Evolutionary conservation across 805 yeast genomes (phyloP).

Genomic region (Suhomyces xylopsoci): DNA sequence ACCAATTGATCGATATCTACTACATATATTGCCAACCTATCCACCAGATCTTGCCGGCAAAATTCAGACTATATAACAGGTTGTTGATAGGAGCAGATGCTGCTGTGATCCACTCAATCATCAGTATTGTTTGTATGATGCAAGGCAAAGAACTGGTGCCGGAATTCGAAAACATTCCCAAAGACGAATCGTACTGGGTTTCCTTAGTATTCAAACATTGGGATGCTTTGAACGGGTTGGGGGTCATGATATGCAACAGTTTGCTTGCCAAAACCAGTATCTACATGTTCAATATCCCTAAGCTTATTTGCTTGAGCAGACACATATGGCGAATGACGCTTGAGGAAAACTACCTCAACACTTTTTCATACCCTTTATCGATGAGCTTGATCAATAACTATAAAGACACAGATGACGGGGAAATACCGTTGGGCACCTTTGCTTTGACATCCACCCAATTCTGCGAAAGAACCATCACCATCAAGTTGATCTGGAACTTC

Average conservation of each 20-base stretch:
- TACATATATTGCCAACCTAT: conserved; percentile 20
- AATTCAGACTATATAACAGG: conserved; percentile 15
- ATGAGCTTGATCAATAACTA: background rate
- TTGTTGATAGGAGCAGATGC: conserved; percentile 20
- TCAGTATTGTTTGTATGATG: conserved; percentile 19
- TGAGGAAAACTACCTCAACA: conserved; percentile 17
- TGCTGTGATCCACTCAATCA: conserved; percentile 24
- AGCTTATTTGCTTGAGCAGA: conserved; percentile 6
- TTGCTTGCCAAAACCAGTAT: conserved; percentile 15
- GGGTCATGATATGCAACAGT: conserved; percentile 21
- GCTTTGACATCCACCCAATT: conserved; percentile 15
- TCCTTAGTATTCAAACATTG: conserved; percentile 15
- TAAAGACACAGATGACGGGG: background rate
- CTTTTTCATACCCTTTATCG: conserved; percentile 8
- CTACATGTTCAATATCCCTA: conserved; percentile 9
- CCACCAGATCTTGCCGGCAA: conserved; percentile 20
- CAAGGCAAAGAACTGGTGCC: conserved; percentile 7
- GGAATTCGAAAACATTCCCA: background rate
- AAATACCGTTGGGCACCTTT: background rate
- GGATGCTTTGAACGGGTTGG: conserved; percentile 27
- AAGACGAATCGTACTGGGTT: conserved; percentile 22
- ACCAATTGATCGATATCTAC: conserved; percentile 20
- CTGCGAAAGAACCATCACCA: conserved; percentile 20
- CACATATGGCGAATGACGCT: conserved; percentile 16
- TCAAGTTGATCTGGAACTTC: conserved; percentile 24